Percentiles rank a stretch among this genome's conserved stretches.
Conservation (phyloP, 768 basidiomycete species). For the Kwoniella newhampshirensis region DNA sequence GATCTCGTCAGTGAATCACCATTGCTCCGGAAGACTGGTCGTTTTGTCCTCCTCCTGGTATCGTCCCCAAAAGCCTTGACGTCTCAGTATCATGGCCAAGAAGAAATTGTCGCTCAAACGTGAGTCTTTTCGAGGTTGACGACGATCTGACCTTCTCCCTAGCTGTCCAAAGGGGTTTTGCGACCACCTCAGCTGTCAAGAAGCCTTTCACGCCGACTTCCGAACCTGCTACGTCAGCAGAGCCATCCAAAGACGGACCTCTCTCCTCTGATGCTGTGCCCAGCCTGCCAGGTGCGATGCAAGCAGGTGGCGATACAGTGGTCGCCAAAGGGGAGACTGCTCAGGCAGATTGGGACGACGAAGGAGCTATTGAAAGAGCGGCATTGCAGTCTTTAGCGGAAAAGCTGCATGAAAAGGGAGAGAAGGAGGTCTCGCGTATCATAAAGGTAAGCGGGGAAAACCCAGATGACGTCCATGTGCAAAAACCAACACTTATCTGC, state of each 20-base stretch:
- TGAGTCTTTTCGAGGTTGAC: conserved; percentile 12
- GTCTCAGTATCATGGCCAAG: conserved; percentile 46
- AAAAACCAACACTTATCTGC: not conserved
- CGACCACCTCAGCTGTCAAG: conserved; percentile 47
- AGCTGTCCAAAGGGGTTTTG: conserved; percentile 50
- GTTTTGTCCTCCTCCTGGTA: too few species aligned
- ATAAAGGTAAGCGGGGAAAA: conserved; percentile 62
- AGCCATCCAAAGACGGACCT: conserved; percentile 12
- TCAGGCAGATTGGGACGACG: conserved; percentile 24
- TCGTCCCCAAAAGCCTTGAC: too few species aligned
- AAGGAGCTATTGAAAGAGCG: conserved; percentile 42
- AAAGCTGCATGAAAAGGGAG: conserved; percentile 78
- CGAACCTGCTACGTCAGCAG: conserved; percentile 14
- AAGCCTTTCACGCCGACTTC: conserved; percentile 16
- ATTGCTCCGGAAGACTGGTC: too few species aligned
- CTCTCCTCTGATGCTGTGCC: not conserved
- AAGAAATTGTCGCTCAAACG: conserved; percentile 52
- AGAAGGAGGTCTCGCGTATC: conserved; percentile 73
- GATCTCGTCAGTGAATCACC: too few species aligned
- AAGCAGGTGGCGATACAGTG: not conserved
- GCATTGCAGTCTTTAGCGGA: conserved; percentile 73
- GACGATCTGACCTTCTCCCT: not conserved
- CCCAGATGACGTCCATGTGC: too few species aligned
- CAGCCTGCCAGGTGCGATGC: not conserved
- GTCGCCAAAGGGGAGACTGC: not conserved